Percentiles rank a stretch among this genome's conserved stretches.
Conservation (phyloP, 1,284 basidiomycete genomes). For the Cryptococcus sp. region DNA sequence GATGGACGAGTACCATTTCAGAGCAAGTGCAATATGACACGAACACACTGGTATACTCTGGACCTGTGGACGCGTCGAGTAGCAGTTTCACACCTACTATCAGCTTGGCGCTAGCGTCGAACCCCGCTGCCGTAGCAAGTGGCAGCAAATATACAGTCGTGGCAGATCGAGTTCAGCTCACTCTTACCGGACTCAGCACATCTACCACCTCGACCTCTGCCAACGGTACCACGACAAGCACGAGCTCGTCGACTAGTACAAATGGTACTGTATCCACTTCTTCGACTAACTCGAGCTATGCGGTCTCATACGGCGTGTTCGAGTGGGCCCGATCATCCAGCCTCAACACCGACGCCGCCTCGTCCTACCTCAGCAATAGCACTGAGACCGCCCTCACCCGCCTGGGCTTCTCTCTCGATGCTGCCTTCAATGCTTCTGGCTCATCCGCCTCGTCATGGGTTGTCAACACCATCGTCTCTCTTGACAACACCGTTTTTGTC, state of each 20-base stretch:
- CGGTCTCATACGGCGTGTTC: slow-evolving; percentile 43
- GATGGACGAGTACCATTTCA: slow-evolving; percentile 68
- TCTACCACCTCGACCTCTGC: slow-evolving; percentile 10
- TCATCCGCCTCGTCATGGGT: slow-evolving; percentile 54
- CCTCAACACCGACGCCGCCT: slow-evolving; percentile 38
- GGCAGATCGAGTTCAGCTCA: slow-evolving; percentile 74
- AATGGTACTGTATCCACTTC: slow-evolving; percentile 20
- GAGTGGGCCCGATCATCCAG: slow-evolving; percentile 34
- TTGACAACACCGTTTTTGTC: slow-evolving; percentile 68
- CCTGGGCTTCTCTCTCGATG: slow-evolving; percentile 62
- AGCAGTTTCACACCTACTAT: slow-evolving; percentile 71
- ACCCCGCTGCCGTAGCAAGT: slow-evolving; percentile 63
- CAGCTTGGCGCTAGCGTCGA: slow-evolving; percentile 65
- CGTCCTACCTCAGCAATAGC: slow-evolving; percentile 61
- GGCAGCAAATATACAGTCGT: slow-evolving; percentile 73
- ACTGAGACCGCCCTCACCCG: slow-evolving; percentile 71
- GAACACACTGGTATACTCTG: slow-evolving; percentile 70
- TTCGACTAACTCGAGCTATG: slow-evolving; percentile 21
- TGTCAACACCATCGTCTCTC: slow-evolving; percentile 62
- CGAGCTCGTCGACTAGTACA: slow-evolving; percentile 8
- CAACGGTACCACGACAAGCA: slow-evolving; percentile 18
- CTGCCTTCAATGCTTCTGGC: slow-evolving; percentile 41
- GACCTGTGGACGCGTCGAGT: slow-evolving; percentile 73
- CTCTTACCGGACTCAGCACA: slow-evolving; percentile 58
- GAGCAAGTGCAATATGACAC: slow-evolving; percentile 72